phyloP scores from a whole-genome alignment of 352 stramenopile species.

The Phytophthora boehmeriae region DNA sequence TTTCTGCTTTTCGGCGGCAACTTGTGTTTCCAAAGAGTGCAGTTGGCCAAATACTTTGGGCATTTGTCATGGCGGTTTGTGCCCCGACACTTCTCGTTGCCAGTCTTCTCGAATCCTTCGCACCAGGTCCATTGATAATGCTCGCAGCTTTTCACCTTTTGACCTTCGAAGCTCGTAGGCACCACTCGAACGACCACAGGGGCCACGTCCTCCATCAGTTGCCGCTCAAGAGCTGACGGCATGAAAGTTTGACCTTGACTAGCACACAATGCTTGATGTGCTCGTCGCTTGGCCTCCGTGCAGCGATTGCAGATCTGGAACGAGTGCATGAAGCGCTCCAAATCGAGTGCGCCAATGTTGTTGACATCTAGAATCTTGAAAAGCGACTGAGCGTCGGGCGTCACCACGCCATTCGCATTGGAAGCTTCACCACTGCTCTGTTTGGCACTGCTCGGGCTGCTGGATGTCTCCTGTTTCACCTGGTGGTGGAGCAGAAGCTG shows the following conservation, averaged over 20 bases:
- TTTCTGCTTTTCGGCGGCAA: slow-evolving; percentile 86
- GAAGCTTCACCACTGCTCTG: slow-evolving; percentile 8
- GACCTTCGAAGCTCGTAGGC: slow-evolving; percentile 66
- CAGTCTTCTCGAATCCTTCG: slow-evolving; percentile 83
- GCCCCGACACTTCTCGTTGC: slow-evolving; percentile 85
- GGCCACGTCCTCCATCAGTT: slow-evolving; percentile 80
- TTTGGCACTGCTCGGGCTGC: slow-evolving; percentile 18
- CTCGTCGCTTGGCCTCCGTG: slow-evolving; percentile 76
- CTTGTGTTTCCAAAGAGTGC: slow-evolving; percentile 88
- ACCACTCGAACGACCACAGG: slow-evolving; percentile 82
- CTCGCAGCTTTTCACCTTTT: slow-evolving; percentile 85
- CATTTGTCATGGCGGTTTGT: slow-evolving; percentile 89
- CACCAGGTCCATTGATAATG: slow-evolving; percentile 90
- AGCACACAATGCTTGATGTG: slow-evolving; percentile 57
- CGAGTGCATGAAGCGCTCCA: slow-evolving; percentile 84
- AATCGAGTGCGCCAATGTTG: slow-evolving; percentile 43
- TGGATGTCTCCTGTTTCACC: slow-evolving; percentile 55
- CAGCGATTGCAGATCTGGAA: slow-evolving; percentile 90
- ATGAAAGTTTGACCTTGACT: slow-evolving; percentile 59
- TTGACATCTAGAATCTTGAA: slow-evolving; percentile 68
- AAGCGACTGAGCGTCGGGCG: slow-evolving; percentile 49
- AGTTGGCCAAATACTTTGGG: slow-evolving; percentile 87
- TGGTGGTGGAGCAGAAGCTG: slow-evolving; percentile 72
- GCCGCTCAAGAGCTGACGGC: slow-evolving; percentile 55
- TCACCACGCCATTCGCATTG: slow-evolving; percentile 20